Evolutionary conservation across 495 filamentous ascomycete genomes (phyloP), one percentile per base, ranked within the genome.

Genomic region (Podospora bellae-mahoneyi): DNA sequence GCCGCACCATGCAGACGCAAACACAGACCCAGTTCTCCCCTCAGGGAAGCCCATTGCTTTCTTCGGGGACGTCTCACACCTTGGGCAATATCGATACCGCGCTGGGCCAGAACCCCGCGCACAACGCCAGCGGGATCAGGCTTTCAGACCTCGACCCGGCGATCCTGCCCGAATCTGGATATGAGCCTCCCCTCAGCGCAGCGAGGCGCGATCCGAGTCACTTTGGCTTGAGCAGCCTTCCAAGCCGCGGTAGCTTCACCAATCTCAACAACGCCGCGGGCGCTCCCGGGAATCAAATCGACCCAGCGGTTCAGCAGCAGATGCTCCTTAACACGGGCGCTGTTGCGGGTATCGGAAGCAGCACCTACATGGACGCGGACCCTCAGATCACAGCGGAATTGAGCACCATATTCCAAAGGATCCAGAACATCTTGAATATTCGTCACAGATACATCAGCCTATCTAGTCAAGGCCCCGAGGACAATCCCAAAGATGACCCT

Each of bases 401-500:
- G 64, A 85, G 83, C 72, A 85, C 85, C 18, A 97, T 98, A 66
- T 98, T 94, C 73, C 87, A 87, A 67, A 96, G 94, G 71, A 91
- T 98, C 66, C 89, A 92, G 76, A 89, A 88, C 65, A 85, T 97
- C 7, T 76, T 97, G 15, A 90, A 96, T 70, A 82, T 92, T n/a
- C 87, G 95, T 34, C 88, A 92, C 71, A 97, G 92, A 72, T 98
- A 97, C 77, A 90, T 98, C 34, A 81, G 85, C 4, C 77, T 97
- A n/a, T 98, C 96, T 0, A 79, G 94, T 15, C 95, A 99, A 74
- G 84, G 88, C 15, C 83, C 88, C 13, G 81, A 80, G 6, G 91
- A 96, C 72, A 96, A 98, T 72, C 95, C 95, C 0, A 94, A 91
- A 67, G 91, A 98, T 79, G 86, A 90, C 16, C 84, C 89, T 1